Base-by-base conservation (phyloP, 306 rosid genomes). In the Luffa acutangula region DNA sequence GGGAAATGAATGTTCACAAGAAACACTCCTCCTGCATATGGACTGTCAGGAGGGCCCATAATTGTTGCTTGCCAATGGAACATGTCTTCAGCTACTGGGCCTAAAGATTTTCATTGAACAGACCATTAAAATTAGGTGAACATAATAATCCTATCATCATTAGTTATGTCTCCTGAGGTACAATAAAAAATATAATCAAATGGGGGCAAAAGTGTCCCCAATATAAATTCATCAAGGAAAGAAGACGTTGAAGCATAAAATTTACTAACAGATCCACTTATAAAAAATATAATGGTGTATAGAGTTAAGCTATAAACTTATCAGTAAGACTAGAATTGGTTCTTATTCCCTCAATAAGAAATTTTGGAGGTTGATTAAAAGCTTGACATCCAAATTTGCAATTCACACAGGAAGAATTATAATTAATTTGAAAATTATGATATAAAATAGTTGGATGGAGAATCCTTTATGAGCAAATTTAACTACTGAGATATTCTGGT, bases 21-120 rank as follows among this genome's bases (percentile, higher is more conserved):
- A 84, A 89, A 92, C 56, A 86, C 88, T 83, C 93, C 91, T 70
- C 92, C 89, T 0, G 89, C 88, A 77, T 87, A 89, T 9, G 94
- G 92, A 80, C 94, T 90, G 79, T 90, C 94, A 80, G 87, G 85
- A 79, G 92, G 93, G 83, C 93, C 94, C 94, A 92, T 89, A 84
- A 87, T 87, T 57, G 78, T 74, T 74, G 78, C 78, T 74, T 74
- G 78, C 78, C 78, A 74, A 74, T 74, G 78, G 62, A 73, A 73
- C 78, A 73, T 73, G 45, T 51, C 78, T 74, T 74, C 78, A 51
- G 78, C 78, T 51, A 74, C 78, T 53, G 97, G 97, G 80, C 94
- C 93, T 86, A 75, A 48, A 78, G 52, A 75, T 46, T 83, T 57
- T 70, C 46, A 74, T 48, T 34, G 6, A 74, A 51, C 45, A 34